Evolutionary conservation across 495 filamentous ascomycete genomes (phyloP).

Genomic region (Penicillium odoratum): DNA sequence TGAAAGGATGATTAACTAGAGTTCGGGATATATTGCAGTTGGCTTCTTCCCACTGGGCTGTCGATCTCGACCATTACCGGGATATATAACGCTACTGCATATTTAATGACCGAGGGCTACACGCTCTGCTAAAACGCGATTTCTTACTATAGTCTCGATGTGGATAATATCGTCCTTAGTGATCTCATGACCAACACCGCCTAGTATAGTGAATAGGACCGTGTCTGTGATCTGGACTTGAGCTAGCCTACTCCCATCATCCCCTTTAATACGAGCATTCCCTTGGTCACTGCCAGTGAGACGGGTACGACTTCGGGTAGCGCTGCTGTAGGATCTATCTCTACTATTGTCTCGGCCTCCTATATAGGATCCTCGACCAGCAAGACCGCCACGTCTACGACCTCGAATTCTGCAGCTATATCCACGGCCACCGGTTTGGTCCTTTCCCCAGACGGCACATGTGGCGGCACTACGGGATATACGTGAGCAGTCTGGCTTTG

Average conservation of each 20-base stretch:
- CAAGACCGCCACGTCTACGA: slow-evolving; percentile 2
- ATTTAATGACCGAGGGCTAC: slow-evolving; percentile 3
- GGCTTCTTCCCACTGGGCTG: not conserved
- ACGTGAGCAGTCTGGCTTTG: not conserved
- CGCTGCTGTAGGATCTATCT: not conserved
- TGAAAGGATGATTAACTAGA: too few species aligned
- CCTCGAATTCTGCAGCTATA: slow-evolving; percentile 6
- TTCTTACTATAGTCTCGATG: slow-evolving; percentile 9
- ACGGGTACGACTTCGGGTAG: not conserved
- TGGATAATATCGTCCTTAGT: not conserved
- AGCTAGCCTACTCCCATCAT: slow-evolving; percentile 2
- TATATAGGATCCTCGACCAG: not conserved
- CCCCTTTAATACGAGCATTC: slow-evolving; percentile 10
- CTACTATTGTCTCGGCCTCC: not conserved
- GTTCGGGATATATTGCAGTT: too few species aligned
- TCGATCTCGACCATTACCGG: slow-evolving; percentile 3
- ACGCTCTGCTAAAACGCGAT: slow-evolving; percentile 7
- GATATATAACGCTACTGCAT: slow-evolving; percentile 2
- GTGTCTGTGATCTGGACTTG: slow-evolving; percentile 4
- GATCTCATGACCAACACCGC: slow-evolving; percentile 1
- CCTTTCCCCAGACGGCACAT: not conserved
- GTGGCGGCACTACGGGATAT: not conserved
- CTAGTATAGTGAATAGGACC: slow-evolving; percentile 8
- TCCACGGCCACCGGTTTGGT: not conserved
- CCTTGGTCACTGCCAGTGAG: not conserved